Percentiles rank a stretch among this genome's conserved stretches.
Evolutionary conservation across 2,329 filamentous ascomycete species (phyloP).

Genomic region (Diaporthe sp.): DNA sequence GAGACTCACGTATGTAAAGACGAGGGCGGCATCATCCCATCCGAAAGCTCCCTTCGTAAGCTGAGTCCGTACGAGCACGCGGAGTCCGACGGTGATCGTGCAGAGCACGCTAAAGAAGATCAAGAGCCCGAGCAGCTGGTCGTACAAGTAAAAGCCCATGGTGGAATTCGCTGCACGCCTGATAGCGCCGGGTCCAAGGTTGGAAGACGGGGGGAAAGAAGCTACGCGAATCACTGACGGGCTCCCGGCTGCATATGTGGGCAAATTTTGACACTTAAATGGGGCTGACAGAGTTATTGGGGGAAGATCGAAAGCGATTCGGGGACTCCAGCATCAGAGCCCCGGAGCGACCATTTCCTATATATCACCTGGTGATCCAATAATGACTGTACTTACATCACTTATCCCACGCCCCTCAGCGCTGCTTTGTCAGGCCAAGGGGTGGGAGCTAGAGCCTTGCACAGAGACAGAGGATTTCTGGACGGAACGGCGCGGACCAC

Average conservation of each 20-base stretch:
- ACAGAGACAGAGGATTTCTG: conserved; percentile 2
- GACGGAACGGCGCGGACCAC: conserved; percentile 24
- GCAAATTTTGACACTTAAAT: conserved; percentile 4
- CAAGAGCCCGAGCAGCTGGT: conserved; percentile 24
- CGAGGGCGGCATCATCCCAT: conserved; percentile 36
- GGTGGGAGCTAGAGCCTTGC: neutral
- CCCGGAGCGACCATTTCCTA: conserved; percentile 5
- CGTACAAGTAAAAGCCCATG: conserved; percentile 15
- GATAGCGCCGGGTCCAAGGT: neutral
- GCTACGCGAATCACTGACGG: neutral
- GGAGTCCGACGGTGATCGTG: conserved; percentile 38
- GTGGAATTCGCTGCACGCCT: neutral
- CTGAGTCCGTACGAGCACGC: conserved; percentile 30
- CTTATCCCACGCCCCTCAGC: neutral
- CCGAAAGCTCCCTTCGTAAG: conserved; percentile 35
- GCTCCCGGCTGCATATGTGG: conserved; percentile 6
- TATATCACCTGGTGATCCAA: conserved; percentile 8
- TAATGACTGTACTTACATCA: conserved; percentile 10
- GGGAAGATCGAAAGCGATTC: conserved; percentile 17
- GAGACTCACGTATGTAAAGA: conserved; percentile 34
- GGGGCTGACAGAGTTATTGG: neutral
- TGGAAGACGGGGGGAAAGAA: neutral
- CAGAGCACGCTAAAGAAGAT: conserved; percentile 36
- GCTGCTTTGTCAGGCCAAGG: neutral
- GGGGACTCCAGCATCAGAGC: neutral